Base-by-base conservation (phyloP, 1,139 yeast genomes). In the Geotrichum siamense region DNA sequence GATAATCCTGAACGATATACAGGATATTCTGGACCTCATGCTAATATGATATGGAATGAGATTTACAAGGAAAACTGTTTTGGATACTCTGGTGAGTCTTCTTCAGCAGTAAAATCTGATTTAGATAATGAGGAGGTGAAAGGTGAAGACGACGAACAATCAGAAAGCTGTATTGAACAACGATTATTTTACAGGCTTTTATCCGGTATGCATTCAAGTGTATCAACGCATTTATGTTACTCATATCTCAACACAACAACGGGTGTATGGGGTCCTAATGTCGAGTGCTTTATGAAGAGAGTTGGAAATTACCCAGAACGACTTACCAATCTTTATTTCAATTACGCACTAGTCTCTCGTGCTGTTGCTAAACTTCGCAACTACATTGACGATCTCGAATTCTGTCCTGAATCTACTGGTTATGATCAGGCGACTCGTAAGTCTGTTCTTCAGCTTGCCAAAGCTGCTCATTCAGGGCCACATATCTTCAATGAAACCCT, bases 1-100 rank as follows among this genome's bases (percentile, higher is more conserved):
- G 85, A 83, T 47, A 93, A 93, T 58, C 96, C 96, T 1, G 99
- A 93, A 64, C 72, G 98, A 57, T 93, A 85, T 65, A 93, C 98
- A 1, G 98, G 98, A 0, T 93, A 93, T 60, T 83, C 89, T 36
- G 98, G 98, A 27, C 76, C 80, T 44, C 96, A 91, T 58, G 86
- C 96, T 20, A 78, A 81, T 54, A 89, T 82, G 60, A 85, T 93
- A 42, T 93, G 99, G 99, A 72, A 79, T 38, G 86, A 94, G 48
- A 87, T 93, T 36, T 93, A 93, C 63, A 78, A 78, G 41, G 96
- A 91, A 58, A 87, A 89, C 68, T 87, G 96, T 62, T 89, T 89
- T 65, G 68, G 67, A n/a, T 63, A 64, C 45, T 74, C 75, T 36
- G 74, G 79, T 47, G 70, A 41, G 17, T 26, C 41, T 6, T 30